A percentile compares a stretch with the other conserved stretches of the same genome.
phyloP scores from a whole-genome alignment of 306 rosid species.

The Clitoria ternatea region DNA sequence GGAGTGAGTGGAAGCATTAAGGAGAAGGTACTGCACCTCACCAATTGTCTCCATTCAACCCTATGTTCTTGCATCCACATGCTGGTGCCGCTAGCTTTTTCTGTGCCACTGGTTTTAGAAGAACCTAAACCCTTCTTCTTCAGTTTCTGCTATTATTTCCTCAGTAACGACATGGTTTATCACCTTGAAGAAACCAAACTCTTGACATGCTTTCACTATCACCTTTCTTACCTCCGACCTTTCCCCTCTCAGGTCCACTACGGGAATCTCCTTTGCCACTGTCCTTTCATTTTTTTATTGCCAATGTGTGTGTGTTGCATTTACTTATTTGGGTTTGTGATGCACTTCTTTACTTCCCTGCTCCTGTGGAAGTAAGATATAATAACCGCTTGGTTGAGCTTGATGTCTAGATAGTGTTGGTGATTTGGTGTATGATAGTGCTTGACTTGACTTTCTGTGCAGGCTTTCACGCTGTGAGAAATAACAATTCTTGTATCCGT shows the following conservation, averaged over 20 bases:
- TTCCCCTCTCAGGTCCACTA: conserved; percentile 48
- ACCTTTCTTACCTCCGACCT: conserved; percentile 30
- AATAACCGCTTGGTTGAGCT: too few relatives aligned
- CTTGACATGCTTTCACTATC: conserved; percentile 63
- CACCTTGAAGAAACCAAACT: conserved; percentile 68
- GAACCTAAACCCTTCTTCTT: conserved; percentile 50
- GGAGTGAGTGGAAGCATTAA: conserved; percentile 36
- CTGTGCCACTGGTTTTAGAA: conserved; percentile 39
- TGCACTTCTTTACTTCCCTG: too few relatives aligned
- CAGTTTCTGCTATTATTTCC: conserved; percentile 34
- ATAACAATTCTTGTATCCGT: too few relatives aligned
- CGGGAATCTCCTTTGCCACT: conserved; percentile 39
- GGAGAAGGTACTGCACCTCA: conserved; percentile 61
- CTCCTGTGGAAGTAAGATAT: too few relatives aligned
- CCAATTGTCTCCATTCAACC: conserved; percentile 67
- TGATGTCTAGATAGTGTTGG: too few relatives aligned
- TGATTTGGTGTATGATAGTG: too few relatives aligned
- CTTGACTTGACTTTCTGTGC: too few relatives aligned
- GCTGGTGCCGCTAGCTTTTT: conserved; percentile 50
- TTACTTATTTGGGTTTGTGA: too few relatives aligned
- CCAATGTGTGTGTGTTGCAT: too few relatives aligned
- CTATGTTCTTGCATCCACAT: conserved; percentile 72
- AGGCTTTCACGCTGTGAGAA: too few relatives aligned
- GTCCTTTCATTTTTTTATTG: conserved; percentile 33
- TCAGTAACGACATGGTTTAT: conserved; percentile 53